phyloP scores from a whole-genome alignment of 1,284 basidiomycete species.

The Farysia itapuensis region DNA sequence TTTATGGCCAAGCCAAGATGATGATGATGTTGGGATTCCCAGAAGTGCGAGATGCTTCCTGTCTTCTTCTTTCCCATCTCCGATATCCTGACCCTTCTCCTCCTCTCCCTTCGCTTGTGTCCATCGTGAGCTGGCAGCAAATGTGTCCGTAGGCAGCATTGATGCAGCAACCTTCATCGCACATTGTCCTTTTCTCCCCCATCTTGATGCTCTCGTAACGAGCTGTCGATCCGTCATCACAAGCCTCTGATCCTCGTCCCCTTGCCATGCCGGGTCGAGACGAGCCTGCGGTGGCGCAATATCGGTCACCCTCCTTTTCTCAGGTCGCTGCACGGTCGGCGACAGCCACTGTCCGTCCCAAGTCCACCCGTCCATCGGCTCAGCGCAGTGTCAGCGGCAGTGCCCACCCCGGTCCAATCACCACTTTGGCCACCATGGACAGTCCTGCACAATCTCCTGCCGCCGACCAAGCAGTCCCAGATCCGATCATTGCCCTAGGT shows the following conservation, averaged over 20 bases:
- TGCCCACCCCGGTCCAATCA: constrained; percentile 1
- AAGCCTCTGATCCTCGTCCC: too few relatives aligned
- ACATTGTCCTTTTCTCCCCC: neutral
- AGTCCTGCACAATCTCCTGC: neutral
- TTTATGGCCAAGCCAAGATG: too few relatives aligned
- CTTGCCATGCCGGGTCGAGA: constrained; percentile 10
- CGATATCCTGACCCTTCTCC: too few relatives aligned
- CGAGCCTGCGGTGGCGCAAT: constrained; percentile 6
- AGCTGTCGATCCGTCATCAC: neutral
- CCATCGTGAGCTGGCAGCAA: too few relatives aligned
- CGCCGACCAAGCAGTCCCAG: neutral
- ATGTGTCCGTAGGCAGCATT: too few relatives aligned
- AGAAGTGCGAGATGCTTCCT: too few relatives aligned
- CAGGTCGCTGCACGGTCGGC: neutral
- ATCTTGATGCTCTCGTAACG: neutral
- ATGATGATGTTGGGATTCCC: too few relatives aligned
- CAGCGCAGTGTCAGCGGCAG: constrained; percentile 24
- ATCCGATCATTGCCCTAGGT: constrained; percentile 1
- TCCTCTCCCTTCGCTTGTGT: too few relatives aligned
- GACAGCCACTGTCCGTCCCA: neutral
- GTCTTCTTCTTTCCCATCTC: too few relatives aligned
- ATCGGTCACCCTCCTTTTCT: constrained; percentile 17
- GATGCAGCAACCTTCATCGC: too few relatives aligned
- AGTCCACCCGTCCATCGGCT: constrained; percentile 1
- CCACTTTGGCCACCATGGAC: constrained; percentile 4